Percentiles rank a stretch among this genome's conserved stretches.
phyloP scores from a whole-genome alignment of 2,329 filamentous ascomycete species.

The Fusarium guadeloupense region DNA sequence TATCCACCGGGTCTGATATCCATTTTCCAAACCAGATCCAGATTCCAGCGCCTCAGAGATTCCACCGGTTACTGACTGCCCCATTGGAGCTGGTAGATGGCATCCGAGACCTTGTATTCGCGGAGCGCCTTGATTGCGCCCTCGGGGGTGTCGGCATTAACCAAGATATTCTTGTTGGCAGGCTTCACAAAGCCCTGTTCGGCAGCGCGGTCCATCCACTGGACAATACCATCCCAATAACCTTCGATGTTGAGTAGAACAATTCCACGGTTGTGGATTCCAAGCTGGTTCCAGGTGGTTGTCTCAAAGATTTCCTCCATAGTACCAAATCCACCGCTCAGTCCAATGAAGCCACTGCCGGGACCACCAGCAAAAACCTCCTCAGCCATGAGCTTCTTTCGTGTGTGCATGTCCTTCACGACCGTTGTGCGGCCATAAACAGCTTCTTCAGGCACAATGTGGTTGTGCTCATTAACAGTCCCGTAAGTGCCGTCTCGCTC shows the following conservation, averaged over 20 bases:
- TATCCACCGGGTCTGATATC: slow-evolving; percentile 9
- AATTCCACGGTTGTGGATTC: slow-evolving; percentile 84
- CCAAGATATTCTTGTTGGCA: slow-evolving; percentile 78
- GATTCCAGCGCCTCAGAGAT: slow-evolving; percentile 15
- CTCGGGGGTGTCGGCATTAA: slow-evolving; percentile 76
- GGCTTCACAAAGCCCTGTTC: slow-evolving; percentile 78
- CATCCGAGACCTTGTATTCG: slow-evolving; percentile 79
- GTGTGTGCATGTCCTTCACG: slow-evolving; percentile 94
- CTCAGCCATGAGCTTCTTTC: slow-evolving; percentile 92
- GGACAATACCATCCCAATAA: slow-evolving; percentile 88
- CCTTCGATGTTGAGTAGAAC: slow-evolving; percentile 87
- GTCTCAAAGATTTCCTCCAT: slow-evolving; percentile 95
- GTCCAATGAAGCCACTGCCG: slow-evolving; percentile 87
- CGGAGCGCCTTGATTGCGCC: slow-evolving; percentile 76
- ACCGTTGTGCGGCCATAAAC: slow-evolving; percentile 86
- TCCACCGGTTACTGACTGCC: slow-evolving; percentile 63
- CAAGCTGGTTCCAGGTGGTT: slow-evolving; percentile 94
- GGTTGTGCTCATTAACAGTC: slow-evolving; percentile 56
- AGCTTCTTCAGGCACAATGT: slow-evolving; percentile 68
- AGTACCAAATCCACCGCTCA: slow-evolving; percentile 91
- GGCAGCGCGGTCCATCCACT: slow-evolving; percentile 82
- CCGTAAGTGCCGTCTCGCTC: slow-evolving; percentile 73
- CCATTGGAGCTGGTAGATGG: slow-evolving; percentile 86
- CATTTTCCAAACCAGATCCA: slow-evolving; percentile 9
- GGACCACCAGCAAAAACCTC: slow-evolving; percentile 84